Evolutionary conservation across 139 green algal species (phyloP).

Genomic region (Nannochloris sp.): DNA sequence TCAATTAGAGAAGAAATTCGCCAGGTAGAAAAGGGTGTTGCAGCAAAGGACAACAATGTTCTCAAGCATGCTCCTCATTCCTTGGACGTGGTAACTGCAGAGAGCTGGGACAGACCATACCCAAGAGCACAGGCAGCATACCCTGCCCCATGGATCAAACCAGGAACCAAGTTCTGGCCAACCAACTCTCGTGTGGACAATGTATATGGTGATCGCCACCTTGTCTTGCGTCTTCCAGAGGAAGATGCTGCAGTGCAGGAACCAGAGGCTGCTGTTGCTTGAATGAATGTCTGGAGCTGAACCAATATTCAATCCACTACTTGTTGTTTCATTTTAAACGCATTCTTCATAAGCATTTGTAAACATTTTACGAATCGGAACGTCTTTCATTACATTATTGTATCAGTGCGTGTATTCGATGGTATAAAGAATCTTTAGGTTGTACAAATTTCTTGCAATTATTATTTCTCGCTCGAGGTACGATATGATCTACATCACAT

Average conservation of each 20-base stretch:
- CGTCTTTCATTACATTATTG: too few relatives aligned
- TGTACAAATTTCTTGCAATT: too few relatives aligned
- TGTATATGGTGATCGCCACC: slow-evolving; percentile 92
- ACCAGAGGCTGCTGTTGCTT: slow-evolving; percentile 12
- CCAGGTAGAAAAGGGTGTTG: slow-evolving; percentile 70
- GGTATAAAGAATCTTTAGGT: too few relatives aligned
- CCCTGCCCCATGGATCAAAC: slow-evolving; percentile 79
- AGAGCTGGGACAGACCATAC: slow-evolving; percentile 91
- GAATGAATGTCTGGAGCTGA: slow-evolving; percentile 7
- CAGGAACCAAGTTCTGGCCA: slow-evolving; percentile 96
- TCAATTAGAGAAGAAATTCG: slow-evolving; percentile 76
- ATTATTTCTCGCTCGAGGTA: too few relatives aligned
- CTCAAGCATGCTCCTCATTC: slow-evolving; percentile 92
- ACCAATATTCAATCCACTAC: not conserved
- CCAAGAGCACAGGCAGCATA: slow-evolving; percentile 80
- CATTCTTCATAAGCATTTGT: too few relatives aligned
- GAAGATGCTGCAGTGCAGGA: not conserved
- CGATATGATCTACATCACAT: too few relatives aligned
- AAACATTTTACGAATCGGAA: too few relatives aligned
- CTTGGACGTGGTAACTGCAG: slow-evolving; percentile 55
- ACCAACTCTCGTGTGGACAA: slow-evolving; percentile 89
- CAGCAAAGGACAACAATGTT: slow-evolving; percentile 73
- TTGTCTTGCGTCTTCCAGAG: slow-evolving; percentile 38
- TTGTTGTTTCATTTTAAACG: too few relatives aligned
- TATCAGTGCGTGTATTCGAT: too few relatives aligned